Percentiles rank a stretch among this genome's conserved stretches.
Conservation (phyloP, 352 stramenopile species). For the Paralagenidium karlingii region DNA sequence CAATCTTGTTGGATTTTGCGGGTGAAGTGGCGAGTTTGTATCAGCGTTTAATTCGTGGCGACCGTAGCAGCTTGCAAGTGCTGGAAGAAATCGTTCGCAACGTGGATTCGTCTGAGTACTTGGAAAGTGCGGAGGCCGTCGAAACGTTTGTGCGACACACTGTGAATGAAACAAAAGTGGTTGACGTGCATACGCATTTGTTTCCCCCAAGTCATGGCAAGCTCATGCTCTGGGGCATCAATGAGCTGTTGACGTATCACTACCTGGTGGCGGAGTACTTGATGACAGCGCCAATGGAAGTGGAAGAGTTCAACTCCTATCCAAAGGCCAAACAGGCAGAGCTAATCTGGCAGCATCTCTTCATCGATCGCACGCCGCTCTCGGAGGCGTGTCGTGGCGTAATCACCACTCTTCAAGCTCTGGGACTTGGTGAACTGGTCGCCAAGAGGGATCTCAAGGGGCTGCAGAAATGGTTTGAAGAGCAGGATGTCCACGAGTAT, state of each 20-base stretch:
- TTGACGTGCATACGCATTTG: slow-evolving; percentile 83
- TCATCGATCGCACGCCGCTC: slow-evolving; percentile 76
- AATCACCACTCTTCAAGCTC: slow-evolving; percentile 69
- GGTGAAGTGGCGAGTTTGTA: slow-evolving; percentile 34
- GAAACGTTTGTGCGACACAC: slow-evolving; percentile 21
- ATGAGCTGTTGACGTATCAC: slow-evolving; percentile 93
- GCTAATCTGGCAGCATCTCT: slow-evolving; percentile 87
- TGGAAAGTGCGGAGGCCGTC: slow-evolving; percentile 12
- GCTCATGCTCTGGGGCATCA: slow-evolving; percentile 88
- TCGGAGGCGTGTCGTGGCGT: slow-evolving; percentile 87
- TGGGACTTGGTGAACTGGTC: slow-evolving; percentile 64
- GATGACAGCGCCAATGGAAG: slow-evolving; percentile 66
- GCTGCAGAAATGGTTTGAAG: slow-evolving; percentile 77
- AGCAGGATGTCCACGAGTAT: slow-evolving; percentile 55
- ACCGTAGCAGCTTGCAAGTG: slow-evolving; percentile 17
- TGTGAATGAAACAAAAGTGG: slow-evolving; percentile 17
- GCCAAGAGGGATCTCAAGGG: slow-evolving; percentile 54
- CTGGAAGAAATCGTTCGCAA: slow-evolving; percentile 23
- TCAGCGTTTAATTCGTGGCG: slow-evolving; percentile 28
- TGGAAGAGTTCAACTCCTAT: slow-evolving; percentile 72
- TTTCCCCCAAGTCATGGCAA: slow-evolving; percentile 84
- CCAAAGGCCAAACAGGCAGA: slow-evolving; percentile 68
- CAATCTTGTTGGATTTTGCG: slow-evolving; percentile 24
- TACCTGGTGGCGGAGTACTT: slow-evolving; percentile 92
- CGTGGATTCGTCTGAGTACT: slow-evolving; percentile 21